Percentiles rank a stretch among this genome's conserved stretches.
These are phyloP conservation scores for Coleophoma crateriformis DNA, from an alignment of 2,329 filamentous ascomycete species.

Conservation along the genomic window DNA sequence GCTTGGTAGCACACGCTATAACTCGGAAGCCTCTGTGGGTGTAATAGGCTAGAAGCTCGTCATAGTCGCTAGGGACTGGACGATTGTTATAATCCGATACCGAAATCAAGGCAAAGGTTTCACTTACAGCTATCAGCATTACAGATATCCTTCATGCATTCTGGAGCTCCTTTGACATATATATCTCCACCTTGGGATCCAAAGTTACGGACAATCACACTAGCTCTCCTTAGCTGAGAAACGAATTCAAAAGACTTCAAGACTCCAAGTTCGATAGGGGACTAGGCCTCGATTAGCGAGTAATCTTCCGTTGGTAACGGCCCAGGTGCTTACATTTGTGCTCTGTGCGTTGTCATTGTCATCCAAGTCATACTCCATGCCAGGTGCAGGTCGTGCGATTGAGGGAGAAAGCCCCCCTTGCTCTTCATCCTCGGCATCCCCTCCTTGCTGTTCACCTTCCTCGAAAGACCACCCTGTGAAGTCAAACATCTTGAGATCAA, in stretches of 20 bases:
- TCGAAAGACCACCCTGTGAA: slow-evolving; percentile 92
- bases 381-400: slow-evolving; percentile 73
- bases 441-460: slow-evolving; percentile 69
- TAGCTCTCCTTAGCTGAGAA: slow-evolving; percentile 84
- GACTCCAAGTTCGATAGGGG: slow-evolving; percentile 78
- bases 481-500: slow-evolving; percentile 98
- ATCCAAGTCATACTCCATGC: slow-evolving; percentile 50
- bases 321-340: slow-evolving; percentile 8
- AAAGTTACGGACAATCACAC: slow-evolving; percentile 86
- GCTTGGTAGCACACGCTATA: slow-evolving; percentile 89
- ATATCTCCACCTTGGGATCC: slow-evolving; percentile 79
- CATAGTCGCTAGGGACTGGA: slow-evolving; percentile 76
- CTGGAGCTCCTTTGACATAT: slow-evolving; percentile 94
- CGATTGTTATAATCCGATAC: slow-evolving; percentile 1
- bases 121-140: slow-evolving; percentile 68
- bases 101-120: not conserved
- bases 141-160: slow-evolving; percentile 95
- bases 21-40: slow-evolving; percentile 95
- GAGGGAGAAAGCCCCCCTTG: slow-evolving; percentile 77
- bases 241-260: slow-evolving; percentile 92
- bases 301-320: slow-evolving; percentile 1
- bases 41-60: slow-evolving; percentile 83
- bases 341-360: slow-evolving; percentile 33
- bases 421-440: slow-evolving; percentile 66
- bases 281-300: slow-evolving; percentile 25